Base-by-base conservation (phyloP, 805 yeast species). In the Hanseniaspora vineae region DNA sequence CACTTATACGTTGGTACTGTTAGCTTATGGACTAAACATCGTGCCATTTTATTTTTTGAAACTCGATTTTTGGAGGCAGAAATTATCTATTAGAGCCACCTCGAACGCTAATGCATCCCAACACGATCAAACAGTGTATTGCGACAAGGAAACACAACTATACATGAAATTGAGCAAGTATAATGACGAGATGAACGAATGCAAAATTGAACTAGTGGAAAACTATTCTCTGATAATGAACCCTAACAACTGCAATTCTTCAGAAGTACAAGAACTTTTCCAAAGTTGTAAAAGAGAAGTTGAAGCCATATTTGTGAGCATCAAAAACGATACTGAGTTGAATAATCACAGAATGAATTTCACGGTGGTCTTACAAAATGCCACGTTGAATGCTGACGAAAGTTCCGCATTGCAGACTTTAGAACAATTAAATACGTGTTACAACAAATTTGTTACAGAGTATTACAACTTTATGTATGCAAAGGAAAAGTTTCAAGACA, bases 141-240 rank as follows among this genome's bases (percentile, higher is more conserved):
- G 29, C 8, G 29, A 23, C 29, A 23, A 33, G 15, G 37, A 33
- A 10, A 33, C 37, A 13, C 15, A 52, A 54, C 29, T 60, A 13
- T 62, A 57, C 44, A 58, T 62, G 31, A 58, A 59, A 45, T 45
- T 62, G 39, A 58, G 63, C 47, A 60, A 60, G 50, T 52, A 54
- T 3, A 62, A 60, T 40, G 66, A 62, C 31, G 65, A 61, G 42
- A 35, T 59, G 42, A 61, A 60, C 44, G 66, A 60, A 37, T 47
- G 59, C 2, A 57, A 55, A 48, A 44, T 62, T 42, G 54, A 54
- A 23, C 45, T 59, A 50, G 44, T 58, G 10, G 66, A 62, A 20
- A 53, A 50, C 45, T 58, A 64, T 1, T 53, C 50, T 17, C 50
- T 47, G 23, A 59, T 62, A 1, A 48, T 60, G 42, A 50, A 54